Evolutionary conservation across 2,329 filamentous ascomycete genomes (phyloP), one percentile per base, ranked within the genome.

Genomic region (Talaromyces funiculosus): DNA sequence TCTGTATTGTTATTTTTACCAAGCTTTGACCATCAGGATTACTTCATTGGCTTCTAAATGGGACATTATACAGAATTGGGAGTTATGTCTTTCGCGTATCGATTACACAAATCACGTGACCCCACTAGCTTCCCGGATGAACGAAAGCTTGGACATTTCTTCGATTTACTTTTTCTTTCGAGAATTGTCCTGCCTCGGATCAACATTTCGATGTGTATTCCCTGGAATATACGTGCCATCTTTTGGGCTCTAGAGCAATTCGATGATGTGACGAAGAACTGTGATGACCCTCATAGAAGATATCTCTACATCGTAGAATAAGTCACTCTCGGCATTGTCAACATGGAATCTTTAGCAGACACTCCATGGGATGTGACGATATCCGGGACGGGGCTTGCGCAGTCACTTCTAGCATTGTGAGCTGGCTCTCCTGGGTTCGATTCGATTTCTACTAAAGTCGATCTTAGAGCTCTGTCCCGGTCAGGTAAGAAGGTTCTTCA

Each of bases 401-500:
- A 92, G 79, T 91, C 89, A 65, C 83, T 93, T 67, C 82, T 93
- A 72, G 89, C 89, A 73, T 80, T 92, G 89, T 92, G 72, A 78
- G 82, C 45, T 57, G 40, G 51, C 61, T 57, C 24, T 35, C 37
- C 45, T 51, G 24, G 40, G 59, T 55, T 60, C 61, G 64, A 67
- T 67, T 65, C 67, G 67, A 69, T 75, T 78, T 78, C 78, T 84
- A 91, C 86, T 75, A 77, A 63, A 64, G 76, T 72, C 70, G 74
- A 72, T 69, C 64, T 66, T 82, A 97, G 93, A 83, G 89, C 93
- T 69, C 83, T 97, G 68, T 97, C 93, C 67, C 88, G 92, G 71
- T 96, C 92, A 64, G 88, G 87, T 72, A 96, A 96, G 81, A 94
- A 90, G 69, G 85, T 97, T 66, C 84, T 97, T 62, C 93, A 97